Percentiles rank a stretch among this genome's conserved stretches.
phyloP scores from a whole-genome alignment of 1,284 basidiomycete species.

The Neonothopanus nambi region DNA sequence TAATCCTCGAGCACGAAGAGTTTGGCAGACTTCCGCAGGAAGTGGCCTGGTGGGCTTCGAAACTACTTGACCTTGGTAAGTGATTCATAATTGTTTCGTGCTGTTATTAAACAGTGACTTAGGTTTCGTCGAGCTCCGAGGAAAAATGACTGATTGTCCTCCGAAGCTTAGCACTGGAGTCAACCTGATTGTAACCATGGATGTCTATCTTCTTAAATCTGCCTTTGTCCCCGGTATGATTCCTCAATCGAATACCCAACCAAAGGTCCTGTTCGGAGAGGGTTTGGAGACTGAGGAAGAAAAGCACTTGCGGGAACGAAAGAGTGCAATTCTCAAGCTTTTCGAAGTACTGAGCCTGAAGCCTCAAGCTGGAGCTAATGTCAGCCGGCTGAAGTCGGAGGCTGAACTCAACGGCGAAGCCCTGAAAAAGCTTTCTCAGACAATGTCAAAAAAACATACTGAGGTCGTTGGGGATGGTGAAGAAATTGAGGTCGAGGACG shows the following conservation, averaged over 20 bases:
- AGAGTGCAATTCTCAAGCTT: slow-evolving; percentile 62
- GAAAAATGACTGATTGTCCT: slow-evolving; percentile 74
- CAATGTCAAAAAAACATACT: slow-evolving; percentile 34
- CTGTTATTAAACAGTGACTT: neutral
- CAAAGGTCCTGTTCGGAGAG: slow-evolving; percentile 57
- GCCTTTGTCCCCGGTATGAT: slow-evolving; percentile 59
- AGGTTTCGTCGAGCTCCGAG: slow-evolving; percentile 65
- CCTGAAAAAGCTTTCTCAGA: slow-evolving; percentile 36
- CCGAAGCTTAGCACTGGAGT: slow-evolving; percentile 63
- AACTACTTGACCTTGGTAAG: slow-evolving; percentile 68
- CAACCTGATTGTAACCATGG: slow-evolving; percentile 69
- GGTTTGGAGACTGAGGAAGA: slow-evolving; percentile 77
- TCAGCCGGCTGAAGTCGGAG: slow-evolving; percentile 34
- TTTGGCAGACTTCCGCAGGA: slow-evolving; percentile 74
- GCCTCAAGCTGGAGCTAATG: slow-evolving; percentile 46
- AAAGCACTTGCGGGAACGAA: slow-evolving; percentile 73
- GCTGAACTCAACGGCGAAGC: slow-evolving; percentile 42
- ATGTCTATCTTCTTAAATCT: slow-evolving; percentile 59
- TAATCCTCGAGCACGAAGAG: slow-evolving; percentile 42
- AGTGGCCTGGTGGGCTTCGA: slow-evolving; percentile 68
- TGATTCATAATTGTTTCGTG: neutral
- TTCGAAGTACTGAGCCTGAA: slow-evolving; percentile 67
- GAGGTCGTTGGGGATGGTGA: slow-evolving; percentile 69
- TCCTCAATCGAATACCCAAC: slow-evolving; percentile 34
- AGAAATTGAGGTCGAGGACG: slow-evolving; percentile 73